These are phyloP conservation scores for Pterocarpus santalinus DNA, from an alignment of 306 rosid genomes.

Conservation along the genomic window DNA sequence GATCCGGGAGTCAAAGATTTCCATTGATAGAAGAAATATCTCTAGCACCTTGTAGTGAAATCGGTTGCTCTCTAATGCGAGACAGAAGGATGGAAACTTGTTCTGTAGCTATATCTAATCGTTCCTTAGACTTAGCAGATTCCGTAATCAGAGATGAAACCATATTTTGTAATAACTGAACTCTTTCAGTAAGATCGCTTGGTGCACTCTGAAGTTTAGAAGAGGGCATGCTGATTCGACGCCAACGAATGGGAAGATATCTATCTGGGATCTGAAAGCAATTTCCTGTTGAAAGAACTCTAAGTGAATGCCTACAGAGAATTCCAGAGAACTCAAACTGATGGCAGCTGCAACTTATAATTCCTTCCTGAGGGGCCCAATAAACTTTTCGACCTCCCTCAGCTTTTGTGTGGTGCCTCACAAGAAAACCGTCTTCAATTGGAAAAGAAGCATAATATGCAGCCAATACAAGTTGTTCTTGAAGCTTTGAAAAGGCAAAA, in stretches of 20 bases:
- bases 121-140: slow-evolving; percentile 87
- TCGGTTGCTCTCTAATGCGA: slow-evolving; percentile 79
- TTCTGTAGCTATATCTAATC: slow-evolving; percentile 83
- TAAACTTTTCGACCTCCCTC: slow-evolving; percentile 90
- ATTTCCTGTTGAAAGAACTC: slow-evolving; percentile 93
- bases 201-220: slow-evolving; percentile 67
- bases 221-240: slow-evolving; percentile 76
- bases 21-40: slow-evolving; percentile 69
- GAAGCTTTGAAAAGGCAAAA: slow-evolving; percentile 92
- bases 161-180: slow-evolving; percentile 76
- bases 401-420: slow-evolving; percentile 94
- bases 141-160: slow-evolving; percentile 83
- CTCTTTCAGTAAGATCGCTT: slow-evolving; percentile 74
- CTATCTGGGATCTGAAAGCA: slow-evolving; percentile 96
- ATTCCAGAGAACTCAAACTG: slow-evolving; percentile 96
- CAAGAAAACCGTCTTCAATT: slow-evolving; percentile 87
- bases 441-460: slow-evolving; percentile 95
- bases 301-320: slow-evolving; percentile 90
- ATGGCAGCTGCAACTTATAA: slow-evolving; percentile 91
- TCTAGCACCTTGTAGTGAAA: slow-evolving; percentile 68
- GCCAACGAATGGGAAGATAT: slow-evolving; percentile 95
- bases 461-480: slow-evolving; percentile 96
- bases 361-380: slow-evolving; percentile 88
- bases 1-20: slow-evolving; percentile 47
- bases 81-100: slow-evolving; percentile 79